Evolutionary conservation across 2,329 filamentous ascomycete species (phyloP).

Genomic region (Tolypocladium album): DNA sequence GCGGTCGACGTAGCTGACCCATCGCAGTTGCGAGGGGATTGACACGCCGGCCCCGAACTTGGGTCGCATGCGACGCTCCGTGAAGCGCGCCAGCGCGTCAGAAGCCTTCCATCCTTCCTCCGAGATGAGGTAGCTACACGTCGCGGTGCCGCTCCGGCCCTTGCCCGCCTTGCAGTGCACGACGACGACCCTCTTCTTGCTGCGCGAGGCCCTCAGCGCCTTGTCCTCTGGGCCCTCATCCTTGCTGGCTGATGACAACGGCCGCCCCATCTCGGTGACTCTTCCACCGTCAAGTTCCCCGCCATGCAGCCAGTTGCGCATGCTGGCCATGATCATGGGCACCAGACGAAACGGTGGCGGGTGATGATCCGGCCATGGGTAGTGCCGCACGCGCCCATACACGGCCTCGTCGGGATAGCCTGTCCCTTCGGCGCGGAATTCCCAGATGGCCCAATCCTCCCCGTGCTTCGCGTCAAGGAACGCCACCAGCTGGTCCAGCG

Average conservation of each 20-base stretch:
- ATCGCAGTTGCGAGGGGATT: conserved; percentile 85
- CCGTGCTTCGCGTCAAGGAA: conserved; percentile 83
- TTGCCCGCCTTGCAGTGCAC: conserved; percentile 98
- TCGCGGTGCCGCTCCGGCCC: conserved; percentile 78
- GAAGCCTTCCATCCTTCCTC: conserved; percentile 57
- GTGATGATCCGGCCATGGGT: conserved; percentile 95
- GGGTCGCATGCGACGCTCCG: conserved; percentile 77
- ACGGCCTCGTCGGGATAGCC: conserved; percentile 90
- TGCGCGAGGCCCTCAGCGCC: conserved; percentile 10
- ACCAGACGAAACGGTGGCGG: conserved; percentile 87
- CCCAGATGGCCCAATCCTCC: conserved; percentile 87
- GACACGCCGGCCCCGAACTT: conserved; percentile 83
- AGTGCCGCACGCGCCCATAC: conserved; percentile 76
- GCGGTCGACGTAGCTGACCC: conserved; percentile 77
- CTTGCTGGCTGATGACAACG: not conserved
- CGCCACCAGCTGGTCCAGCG: conserved; percentile 72
- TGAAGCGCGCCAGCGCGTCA: conserved; percentile 49
- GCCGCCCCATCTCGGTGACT: conserved; percentile 7
- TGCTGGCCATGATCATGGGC: conserved; percentile 80
- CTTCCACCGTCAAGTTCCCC: conserved; percentile 25
- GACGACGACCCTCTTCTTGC: conserved; percentile 58
- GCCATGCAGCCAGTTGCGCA: conserved; percentile 75
- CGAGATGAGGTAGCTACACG: conserved; percentile 81
- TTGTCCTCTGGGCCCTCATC: not conserved
- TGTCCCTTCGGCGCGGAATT: conserved; percentile 92